Evolutionary conservation across 179 eudicot genomes (phyloP).

Genomic region (Gypsophila paniculata): DNA sequence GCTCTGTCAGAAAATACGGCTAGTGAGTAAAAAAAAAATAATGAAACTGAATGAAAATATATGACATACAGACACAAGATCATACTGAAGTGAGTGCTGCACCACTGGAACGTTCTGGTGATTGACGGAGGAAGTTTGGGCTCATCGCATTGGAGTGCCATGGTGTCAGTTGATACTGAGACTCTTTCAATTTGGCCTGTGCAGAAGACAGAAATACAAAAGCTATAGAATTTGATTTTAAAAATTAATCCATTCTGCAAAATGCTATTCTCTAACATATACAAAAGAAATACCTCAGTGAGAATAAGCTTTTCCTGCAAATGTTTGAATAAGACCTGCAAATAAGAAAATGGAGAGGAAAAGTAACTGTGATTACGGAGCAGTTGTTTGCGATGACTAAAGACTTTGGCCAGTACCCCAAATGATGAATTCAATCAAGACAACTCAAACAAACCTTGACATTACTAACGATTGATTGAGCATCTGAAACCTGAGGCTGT

Average conservation of each 20-base stretch:
- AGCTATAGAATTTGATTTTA: background rate
- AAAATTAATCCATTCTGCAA: background rate
- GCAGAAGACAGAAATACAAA: conserved; percentile 8
- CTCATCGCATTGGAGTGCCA: conserved; percentile 61
- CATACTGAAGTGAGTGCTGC: conserved; percentile 53
- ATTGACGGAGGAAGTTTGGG: conserved; percentile 47
- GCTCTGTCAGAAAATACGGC: conserved; percentile 42
- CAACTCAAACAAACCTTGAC: conserved; percentile 62
- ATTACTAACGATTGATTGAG: conserved; percentile 80
- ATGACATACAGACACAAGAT: conserved; percentile 26
- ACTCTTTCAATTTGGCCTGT: conserved; percentile 84
- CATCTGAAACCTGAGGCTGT: conserved; percentile 85
- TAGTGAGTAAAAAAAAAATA: conserved; percentile 21
- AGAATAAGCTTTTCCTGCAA: conserved; percentile 76
- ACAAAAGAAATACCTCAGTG: conserved; percentile 55
- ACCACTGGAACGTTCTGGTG: conserved; percentile 56
- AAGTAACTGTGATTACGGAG: conserved; percentile 17
- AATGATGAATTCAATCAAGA: conserved; percentile 6
- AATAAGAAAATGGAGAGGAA: conserved; percentile 24
- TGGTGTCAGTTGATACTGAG: conserved; percentile 81
- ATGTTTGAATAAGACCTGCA: conserved; percentile 87
- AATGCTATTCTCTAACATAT: background rate
- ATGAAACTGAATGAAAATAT: conserved; percentile 10
- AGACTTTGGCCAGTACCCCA: background rate
- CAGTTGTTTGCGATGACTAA: background rate